Conservation (phyloP, 306 rosid species). For the Prunus padus region DNA sequence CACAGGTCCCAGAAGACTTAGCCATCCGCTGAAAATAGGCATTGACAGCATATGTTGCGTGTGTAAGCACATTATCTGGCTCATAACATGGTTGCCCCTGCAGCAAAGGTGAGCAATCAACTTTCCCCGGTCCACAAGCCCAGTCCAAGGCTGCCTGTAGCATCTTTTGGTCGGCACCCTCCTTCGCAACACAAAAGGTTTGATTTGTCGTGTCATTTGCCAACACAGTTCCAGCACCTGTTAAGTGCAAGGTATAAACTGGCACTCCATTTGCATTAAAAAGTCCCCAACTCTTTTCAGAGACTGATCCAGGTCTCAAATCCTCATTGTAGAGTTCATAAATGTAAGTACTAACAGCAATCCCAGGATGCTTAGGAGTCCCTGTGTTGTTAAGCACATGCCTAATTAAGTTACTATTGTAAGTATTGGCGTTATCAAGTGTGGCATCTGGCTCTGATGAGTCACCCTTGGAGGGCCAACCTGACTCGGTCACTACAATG, state of each 20-base stretch:
- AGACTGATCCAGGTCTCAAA: slow-evolving; percentile 67
- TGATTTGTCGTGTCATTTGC: slow-evolving; percentile 90
- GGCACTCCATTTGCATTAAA: slow-evolving; percentile 70
- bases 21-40: slow-evolving; percentile 82
- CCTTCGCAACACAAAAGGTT: slow-evolving; percentile 83
- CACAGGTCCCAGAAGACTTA: slow-evolving; percentile 80
- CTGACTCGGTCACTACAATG: slow-evolving; percentile 79
- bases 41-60: slow-evolving; percentile 83
- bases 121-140: slow-evolving; percentile 99
- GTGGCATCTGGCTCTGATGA: slow-evolving; percentile 76
- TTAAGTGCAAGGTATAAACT: slow-evolving; percentile 72
- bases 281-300: slow-evolving; percentile 92
- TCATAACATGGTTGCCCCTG: slow-evolving; percentile 82
- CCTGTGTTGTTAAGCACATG: slow-evolving; percentile 89
- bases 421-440: slow-evolving; percentile 79
- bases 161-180: slow-evolving; percentile 69
- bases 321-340: slow-evolving; percentile 96
- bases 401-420: slow-evolving; percentile 85
- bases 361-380: slow-evolving; percentile 89
- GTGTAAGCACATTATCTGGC: slow-evolving; percentile 74
- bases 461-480: slow-evolving; percentile 95
- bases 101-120: slow-evolving; percentile 76
- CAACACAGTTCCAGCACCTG: slow-evolving; percentile 75
- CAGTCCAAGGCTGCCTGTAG: slow-evolving; percentile 92
- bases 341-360: slow-evolving; percentile 82